Percentiles rank a stretch among this genome's conserved stretches.
Conservation (phyloP, 2,329 filamentous ascomycete genomes). For the Fusarium gaditjirri region DNA sequence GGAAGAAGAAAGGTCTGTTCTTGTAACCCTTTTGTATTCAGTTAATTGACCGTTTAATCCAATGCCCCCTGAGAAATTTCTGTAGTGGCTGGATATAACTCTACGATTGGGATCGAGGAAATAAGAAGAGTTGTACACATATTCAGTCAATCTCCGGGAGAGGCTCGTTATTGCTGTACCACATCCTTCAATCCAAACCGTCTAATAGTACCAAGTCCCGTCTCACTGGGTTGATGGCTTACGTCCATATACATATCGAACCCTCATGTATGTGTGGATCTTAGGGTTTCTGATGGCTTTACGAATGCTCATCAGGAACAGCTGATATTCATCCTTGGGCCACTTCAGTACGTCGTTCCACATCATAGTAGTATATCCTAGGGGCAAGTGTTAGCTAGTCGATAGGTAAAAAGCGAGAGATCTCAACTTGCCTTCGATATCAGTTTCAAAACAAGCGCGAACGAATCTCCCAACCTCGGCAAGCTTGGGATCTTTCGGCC, state of each 20-base stretch:
- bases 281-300: conserved; percentile 31
- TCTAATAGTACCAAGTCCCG: no score
- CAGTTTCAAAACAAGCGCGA: conserved; percentile 26
- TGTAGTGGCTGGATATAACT: no score
- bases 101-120: no score
- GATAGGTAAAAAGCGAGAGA: fast-evolving
- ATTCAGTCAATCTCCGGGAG: fast-evolving
- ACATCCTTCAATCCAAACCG: background rate
- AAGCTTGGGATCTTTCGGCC: conserved; percentile 29
- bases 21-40: background rate
- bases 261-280: conserved; percentile 32
- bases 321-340: conserved; percentile 36
- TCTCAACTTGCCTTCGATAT: conserved; percentile 19
- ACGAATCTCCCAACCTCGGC: conserved; percentile 31
- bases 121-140: background rate
- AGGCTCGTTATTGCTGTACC: no score
- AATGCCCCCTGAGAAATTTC: no score
- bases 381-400: fast-evolving
- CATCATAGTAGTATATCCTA: conserved; percentile 18
- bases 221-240: background rate
- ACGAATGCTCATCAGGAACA: conserved; percentile 33
- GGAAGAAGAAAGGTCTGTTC: background rate
- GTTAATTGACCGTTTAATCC: no score
- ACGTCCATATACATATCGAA: conserved; percentile 35
- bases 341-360: conserved; percentile 37